Conservation (phyloP, 1,139 yeast species). For the Candida sojae region DNA sequence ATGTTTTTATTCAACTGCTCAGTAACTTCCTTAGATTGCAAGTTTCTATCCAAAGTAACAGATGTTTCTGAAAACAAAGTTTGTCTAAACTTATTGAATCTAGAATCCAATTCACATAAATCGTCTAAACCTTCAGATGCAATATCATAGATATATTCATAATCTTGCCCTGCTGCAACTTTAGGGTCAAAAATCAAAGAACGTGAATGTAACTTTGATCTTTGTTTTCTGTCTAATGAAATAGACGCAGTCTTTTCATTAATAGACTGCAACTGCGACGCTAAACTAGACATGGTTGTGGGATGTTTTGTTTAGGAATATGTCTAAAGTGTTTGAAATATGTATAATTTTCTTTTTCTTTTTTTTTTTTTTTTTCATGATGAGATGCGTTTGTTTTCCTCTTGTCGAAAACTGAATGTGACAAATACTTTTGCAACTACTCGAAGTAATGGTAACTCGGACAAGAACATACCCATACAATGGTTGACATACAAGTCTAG, state of each 20-base stretch:
- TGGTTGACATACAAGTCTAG: too few species aligned
- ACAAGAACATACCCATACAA: too few species aligned
- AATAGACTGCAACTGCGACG: constrained; percentile 78
- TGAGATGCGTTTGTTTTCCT: constrained; percentile 9
- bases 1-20: constrained; percentile 74
- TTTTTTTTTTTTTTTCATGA: constrained; percentile 7
- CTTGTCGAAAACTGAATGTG: background rate
- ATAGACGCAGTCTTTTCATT: constrained; percentile 68
- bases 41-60: constrained; percentile 73
- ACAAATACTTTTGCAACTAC: too few species aligned
- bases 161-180: constrained; percentile 91
- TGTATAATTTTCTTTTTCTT: background rate
- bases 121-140: constrained; percentile 80
- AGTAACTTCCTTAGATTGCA: constrained; percentile 74
- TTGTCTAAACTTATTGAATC: constrained; percentile 67
- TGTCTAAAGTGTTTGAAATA: background rate
- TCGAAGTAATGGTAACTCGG: too few species aligned
- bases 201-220: constrained; percentile 85
- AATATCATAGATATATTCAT: constrained; percentile 72
- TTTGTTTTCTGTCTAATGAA: constrained; percentile 81
- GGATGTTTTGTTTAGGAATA: background rate
- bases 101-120: constrained; percentile 66
- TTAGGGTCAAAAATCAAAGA: constrained; percentile 86
- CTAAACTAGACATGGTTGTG: constrained; percentile 55
- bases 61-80: constrained; percentile 84